phyloP scores from a whole-genome alignment of 2,329 filamentous ascomycete genomes.

The Sporothrix variecibatus region DNA sequence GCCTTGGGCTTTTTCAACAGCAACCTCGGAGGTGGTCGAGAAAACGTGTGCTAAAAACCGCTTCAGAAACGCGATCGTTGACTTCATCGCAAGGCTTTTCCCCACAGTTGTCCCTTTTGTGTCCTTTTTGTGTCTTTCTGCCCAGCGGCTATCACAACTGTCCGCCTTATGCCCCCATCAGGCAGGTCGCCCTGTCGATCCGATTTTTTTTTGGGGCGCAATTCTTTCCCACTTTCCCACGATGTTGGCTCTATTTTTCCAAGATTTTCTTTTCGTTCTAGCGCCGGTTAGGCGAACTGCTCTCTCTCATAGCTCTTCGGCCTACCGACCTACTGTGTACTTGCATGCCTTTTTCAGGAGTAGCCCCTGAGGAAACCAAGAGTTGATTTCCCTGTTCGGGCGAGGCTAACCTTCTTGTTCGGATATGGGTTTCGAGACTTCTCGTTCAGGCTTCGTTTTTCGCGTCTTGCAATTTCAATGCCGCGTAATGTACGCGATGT shows the following conservation, averaged over 20 bases:
- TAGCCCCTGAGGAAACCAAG: neutral
- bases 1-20: neutral
- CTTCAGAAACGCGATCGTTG: neutral
- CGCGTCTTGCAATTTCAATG: neutral
- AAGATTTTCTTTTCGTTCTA: neutral
- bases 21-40: neutral
- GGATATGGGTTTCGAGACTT: neutral
- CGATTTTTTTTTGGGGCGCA: neutral
- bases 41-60: neutral
- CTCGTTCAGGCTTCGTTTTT: neutral
- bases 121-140: neutral
- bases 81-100: neutral
- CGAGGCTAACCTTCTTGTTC: neutral
- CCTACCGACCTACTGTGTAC: neutral
- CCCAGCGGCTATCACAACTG: neutral
- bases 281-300: neutral
- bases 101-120: neutral
- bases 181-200: conserved; percentile 17
- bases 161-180: neutral
- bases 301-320: neutral
- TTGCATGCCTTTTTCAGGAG: conserved; percentile 1
- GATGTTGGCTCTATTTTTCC: neutral
- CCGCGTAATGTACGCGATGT: neutral
- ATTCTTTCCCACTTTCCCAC: neutral
- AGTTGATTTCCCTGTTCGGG: neutral